Conservation (phyloP, 495 filamentous ascomycete species). For the Tuber magnatum region DNA sequence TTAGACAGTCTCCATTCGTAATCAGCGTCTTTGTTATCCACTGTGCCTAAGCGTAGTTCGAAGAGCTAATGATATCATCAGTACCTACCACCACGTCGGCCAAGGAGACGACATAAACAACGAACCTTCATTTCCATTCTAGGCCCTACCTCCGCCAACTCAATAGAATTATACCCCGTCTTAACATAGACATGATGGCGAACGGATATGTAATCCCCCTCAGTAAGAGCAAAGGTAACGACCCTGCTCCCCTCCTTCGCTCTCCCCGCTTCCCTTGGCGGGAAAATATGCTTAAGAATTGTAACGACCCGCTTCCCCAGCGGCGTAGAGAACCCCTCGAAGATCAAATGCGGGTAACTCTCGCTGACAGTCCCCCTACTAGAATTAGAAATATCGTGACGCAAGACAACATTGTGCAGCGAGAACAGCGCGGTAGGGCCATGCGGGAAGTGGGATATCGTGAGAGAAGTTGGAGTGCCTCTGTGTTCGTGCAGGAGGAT, state of each 20-base stretch:
- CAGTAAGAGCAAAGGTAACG: constrained; percentile 89
- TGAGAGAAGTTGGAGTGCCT: constrained; percentile 84
- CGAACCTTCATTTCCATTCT: constrained; percentile 75
- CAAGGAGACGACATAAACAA: background rate
- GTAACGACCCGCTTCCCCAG: constrained; percentile 81
- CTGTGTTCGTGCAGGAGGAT: constrained; percentile 89
- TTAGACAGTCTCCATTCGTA: constrained; percentile 91
- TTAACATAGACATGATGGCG: constrained; percentile 76
- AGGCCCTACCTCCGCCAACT: constrained; percentile 90
- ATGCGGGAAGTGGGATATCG: constrained; percentile 83
- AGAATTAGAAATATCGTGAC: constrained; percentile 84
- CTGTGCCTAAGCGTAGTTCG: constrained; percentile 84
- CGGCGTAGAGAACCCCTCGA: constrained; percentile 80
- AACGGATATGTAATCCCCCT: constrained; percentile 78
- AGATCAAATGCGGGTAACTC: constrained; percentile 88
- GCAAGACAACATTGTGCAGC: constrained; percentile 87
- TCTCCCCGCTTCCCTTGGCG: constrained; percentile 67
- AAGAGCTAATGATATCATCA: constrained; percentile 53
- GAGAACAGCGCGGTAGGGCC: constrained; percentile 88
- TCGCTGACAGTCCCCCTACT: constrained; percentile 86
- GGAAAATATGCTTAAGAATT: constrained; percentile 90
- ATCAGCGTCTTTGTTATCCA: constrained; percentile 95
- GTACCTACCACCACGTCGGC: background rate
- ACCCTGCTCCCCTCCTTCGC: constrained; percentile 76
- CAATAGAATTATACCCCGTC: constrained; percentile 78